phyloP scores from a whole-genome alignment of 441 rosid species.

The Euphorbia schlechtendalii region DNA sequence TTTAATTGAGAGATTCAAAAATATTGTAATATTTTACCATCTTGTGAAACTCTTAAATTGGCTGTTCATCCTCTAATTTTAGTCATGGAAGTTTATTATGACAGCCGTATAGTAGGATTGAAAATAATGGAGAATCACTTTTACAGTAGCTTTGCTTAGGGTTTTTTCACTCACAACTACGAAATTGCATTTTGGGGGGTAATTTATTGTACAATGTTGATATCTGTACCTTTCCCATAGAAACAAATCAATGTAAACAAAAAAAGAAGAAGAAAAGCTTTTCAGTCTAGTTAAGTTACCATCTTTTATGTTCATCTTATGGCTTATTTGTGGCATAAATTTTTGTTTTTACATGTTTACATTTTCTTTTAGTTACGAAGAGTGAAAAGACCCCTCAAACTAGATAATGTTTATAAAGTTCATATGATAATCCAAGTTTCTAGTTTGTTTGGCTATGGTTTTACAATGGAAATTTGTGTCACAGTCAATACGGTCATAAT shows the following conservation, averaged over 20 bases:
- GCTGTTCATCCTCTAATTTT: not conserved
- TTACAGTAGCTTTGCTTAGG: not conserved
- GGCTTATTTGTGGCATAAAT: not conserved
- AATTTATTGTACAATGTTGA: not conserved
- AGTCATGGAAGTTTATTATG: not conserved
- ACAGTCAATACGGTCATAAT: too few relatives aligned
- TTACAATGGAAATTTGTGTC: too few relatives aligned
- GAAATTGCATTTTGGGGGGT: not conserved
- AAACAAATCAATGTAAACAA: not conserved
- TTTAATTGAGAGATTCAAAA: not conserved
- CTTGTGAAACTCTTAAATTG: not conserved
- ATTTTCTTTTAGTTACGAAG: not conserved
- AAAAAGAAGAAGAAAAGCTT: not conserved
- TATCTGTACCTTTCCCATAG: not conserved
- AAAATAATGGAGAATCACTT: not conserved
- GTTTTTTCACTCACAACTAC: not conserved
- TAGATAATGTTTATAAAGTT: constrained; percentile 8
- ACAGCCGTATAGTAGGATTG: not conserved
- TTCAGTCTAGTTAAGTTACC: not conserved
- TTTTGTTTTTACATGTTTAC: not conserved
- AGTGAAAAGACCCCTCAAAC: not conserved
- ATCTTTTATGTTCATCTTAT: not conserved
- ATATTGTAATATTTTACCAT: not conserved
- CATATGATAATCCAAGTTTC: too few relatives aligned
- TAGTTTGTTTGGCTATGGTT: too few relatives aligned